A percentile compares a stretch with the other conserved stretches of the same genome.
Evolutionary conservation across 257 asterid genomes (phyloP).

Genomic region (Paulownia fortunei): DNA sequence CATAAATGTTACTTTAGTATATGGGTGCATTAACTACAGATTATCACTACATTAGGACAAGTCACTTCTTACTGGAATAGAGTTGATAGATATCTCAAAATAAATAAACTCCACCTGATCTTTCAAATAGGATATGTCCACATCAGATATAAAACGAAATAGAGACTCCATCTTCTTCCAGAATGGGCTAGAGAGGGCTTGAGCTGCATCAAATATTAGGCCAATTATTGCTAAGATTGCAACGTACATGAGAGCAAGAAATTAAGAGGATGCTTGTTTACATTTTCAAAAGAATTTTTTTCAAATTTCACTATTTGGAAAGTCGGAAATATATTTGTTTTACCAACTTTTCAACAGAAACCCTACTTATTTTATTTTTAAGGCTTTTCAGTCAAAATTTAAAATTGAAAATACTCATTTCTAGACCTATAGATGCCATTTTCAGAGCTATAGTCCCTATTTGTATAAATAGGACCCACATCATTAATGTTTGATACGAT

Average conservation of each 20-base stretch:
- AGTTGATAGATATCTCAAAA: constrained; percentile 29
- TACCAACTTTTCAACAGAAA: not conserved
- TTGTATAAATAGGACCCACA: not conserved
- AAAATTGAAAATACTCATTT: not conserved
- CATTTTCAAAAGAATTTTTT: no score
- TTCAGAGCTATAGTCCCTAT: no score
- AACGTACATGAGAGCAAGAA: constrained; percentile 23
- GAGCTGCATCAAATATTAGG: constrained; percentile 55
- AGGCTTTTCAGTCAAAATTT: not conserved
- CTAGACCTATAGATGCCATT: no score
- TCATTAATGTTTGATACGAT: not conserved
- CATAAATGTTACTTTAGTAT: constrained; percentile 4
- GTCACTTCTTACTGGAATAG: constrained; percentile 17
- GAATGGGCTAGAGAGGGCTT: constrained; percentile 74
- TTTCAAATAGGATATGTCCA: constrained; percentile 65
- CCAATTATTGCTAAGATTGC: constrained; percentile 38
- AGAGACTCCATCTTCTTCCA: constrained; percentile 87
- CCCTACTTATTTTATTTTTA: not conserved
- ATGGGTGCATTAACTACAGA: constrained; percentile 3
- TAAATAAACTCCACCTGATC: constrained; percentile 64
- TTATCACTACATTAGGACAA: constrained; percentile 9
- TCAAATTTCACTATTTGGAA: no score
- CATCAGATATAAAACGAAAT: constrained; percentile 72
- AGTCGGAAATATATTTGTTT: not conserved
- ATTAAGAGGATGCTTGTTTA: not conserved